These are phyloP conservation scores for Ogataea paradorogensis DNA, from an alignment of 805 yeast species.

Conservation along the genomic window DNA sequence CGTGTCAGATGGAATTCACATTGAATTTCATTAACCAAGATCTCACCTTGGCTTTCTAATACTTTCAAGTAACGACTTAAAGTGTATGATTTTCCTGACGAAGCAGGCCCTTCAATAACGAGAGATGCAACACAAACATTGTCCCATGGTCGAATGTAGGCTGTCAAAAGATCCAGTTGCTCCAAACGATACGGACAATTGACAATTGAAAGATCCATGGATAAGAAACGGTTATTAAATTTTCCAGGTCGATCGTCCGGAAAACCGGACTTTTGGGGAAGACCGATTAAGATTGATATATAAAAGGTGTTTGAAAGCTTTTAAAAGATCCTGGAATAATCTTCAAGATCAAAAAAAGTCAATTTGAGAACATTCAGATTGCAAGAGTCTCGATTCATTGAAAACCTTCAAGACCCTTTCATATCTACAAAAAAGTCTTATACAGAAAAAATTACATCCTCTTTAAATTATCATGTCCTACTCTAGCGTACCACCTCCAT, in stretches of 20 bases:
- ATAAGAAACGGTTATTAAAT: neutral
- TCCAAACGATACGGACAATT: slow-evolving; percentile 2
- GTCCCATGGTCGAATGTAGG: slow-evolving; percentile 34
- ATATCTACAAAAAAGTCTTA: neutral
- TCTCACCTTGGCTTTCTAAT: slow-evolving; percentile 15
- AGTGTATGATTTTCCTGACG: slow-evolving; percentile 47
- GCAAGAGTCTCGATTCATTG: no score
- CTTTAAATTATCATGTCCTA: slow-evolving; percentile 4
- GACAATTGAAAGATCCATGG: slow-evolving; percentile 1
- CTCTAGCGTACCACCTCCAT: slow-evolving; percentile 17
- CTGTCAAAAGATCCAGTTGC: slow-evolving; percentile 36
- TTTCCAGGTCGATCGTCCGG: neutral
- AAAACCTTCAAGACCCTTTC: no score
- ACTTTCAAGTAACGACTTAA: slow-evolving; percentile 33
- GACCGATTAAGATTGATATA: neutral
- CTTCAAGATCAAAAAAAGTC: no score
- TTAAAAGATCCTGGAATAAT: no score
- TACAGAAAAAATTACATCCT: neutral
- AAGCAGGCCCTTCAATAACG: slow-evolving; percentile 46
- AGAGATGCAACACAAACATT: slow-evolving; percentile 35
- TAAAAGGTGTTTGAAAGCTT: no score
- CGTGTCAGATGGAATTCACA: slow-evolving; percentile 46
- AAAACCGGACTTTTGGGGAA: neutral
- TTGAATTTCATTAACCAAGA: slow-evolving; percentile 33
- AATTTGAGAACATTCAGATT: no score